Evolutionary conservation across 2,329 filamentous ascomycete genomes (phyloP).

Genomic region (Cladosporium sp.): DNA sequence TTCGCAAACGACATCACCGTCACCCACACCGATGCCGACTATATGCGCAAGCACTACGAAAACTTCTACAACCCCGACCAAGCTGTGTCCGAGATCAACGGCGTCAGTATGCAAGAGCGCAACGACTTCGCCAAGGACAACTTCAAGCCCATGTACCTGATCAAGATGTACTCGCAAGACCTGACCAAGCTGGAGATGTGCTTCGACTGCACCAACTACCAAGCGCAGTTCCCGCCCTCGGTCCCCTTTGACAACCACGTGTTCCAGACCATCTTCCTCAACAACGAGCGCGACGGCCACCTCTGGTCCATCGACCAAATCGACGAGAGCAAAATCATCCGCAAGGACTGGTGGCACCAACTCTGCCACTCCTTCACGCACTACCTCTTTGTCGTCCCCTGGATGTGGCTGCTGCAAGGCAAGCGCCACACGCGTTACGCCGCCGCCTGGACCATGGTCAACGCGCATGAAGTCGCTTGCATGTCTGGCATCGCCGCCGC

Average conservation of each 20-base stretch:
- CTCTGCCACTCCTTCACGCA: conserved; percentile 61
- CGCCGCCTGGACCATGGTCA: conserved; percentile 65
- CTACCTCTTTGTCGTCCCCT: conserved; percentile 62
- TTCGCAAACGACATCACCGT: conserved; percentile 69
- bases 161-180: conserved; percentile 55
- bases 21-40: conserved; percentile 61
- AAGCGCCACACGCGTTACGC: conserved; percentile 60
- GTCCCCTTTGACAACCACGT: conserved; percentile 58
- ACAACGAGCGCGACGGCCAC: conserved; percentile 51
- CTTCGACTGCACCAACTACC: conserved; percentile 73
- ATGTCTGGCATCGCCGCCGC: conserved; percentile 69
- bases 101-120: conserved; percentile 38
- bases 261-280: conserved; percentile 66
- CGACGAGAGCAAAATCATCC: conserved; percentile 56
- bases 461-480: conserved; percentile 66
- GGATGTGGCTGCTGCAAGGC: conserved; percentile 69
- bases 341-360: conserved; percentile 65
- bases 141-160: conserved; percentile 64
- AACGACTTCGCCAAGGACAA: conserved; percentile 45
- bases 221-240: conserved; percentile 61
- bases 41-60: conserved; percentile 67
- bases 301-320: conserved; percentile 60
- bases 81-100: conserved; percentile 39
- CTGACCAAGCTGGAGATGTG: conserved; percentile 57
- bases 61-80: conserved; percentile 52